Percentiles rank a stretch among this genome's conserved stretches.
Evolutionary conservation across 345 rosid species (phyloP).

Genomic region (Sisymbrium altissimum): DNA sequence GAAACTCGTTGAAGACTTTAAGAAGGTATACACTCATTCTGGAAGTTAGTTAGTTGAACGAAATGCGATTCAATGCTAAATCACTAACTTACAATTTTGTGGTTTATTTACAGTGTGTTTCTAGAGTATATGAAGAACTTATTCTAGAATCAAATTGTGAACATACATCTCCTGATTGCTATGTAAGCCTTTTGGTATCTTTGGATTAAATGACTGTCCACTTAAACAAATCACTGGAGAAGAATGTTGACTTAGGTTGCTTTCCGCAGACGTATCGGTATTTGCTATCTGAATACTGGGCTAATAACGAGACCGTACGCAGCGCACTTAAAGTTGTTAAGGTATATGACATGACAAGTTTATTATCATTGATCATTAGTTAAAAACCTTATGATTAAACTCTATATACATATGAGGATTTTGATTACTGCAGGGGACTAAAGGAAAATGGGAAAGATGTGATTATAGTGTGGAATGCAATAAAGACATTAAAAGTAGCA

Average conservation of each 20-base stretch:
- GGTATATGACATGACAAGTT: background rate
- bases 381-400: background rate
- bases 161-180: constrained; percentile 8
- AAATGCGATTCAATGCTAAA: background rate
- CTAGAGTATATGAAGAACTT: background rate
- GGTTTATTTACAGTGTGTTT: constrained; percentile 8
- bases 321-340: constrained; percentile 14
- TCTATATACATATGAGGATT: background rate
- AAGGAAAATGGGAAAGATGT: constrained; percentile 19
- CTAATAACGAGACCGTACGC: constrained; percentile 22
- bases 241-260: background rate
- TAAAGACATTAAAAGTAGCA: constrained; percentile 17
- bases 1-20: constrained; percentile 1
- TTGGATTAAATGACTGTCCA: background rate
- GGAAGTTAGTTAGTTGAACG: background rate
- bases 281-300: constrained; percentile 10
- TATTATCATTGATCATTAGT: background rate
- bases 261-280: background rate
- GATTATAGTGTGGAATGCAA: background rate
- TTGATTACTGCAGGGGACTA: constrained; percentile 19
- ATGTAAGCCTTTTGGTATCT: constrained; percentile 12
- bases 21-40: background rate
- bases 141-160: constrained; percentile 5
- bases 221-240: background rate
- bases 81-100: background rate